Percentiles rank a stretch among this genome's conserved stretches.
Evolutionary conservation across 176 grass and related monocot genomes (phyloP).

Genomic region (Zea luxurians): DNA sequence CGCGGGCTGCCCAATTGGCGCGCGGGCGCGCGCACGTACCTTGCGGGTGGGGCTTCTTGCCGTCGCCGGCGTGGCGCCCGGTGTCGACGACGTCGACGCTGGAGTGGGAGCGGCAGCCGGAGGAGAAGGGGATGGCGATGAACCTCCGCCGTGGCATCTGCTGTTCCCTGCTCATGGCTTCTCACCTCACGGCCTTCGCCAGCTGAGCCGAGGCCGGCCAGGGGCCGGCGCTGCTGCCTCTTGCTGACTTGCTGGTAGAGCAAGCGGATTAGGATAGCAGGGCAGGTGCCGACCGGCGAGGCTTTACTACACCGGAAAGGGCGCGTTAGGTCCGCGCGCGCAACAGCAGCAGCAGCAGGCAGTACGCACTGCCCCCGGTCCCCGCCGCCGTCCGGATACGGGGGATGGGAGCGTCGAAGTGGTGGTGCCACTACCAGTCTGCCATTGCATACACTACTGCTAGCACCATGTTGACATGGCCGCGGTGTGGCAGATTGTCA

Average conservation of each 20-base stretch:
- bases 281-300: background rate
- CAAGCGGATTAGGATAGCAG: background rate
- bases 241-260: background rate
- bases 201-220: background rate
- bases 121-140: slow-evolving; percentile 81
- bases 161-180: slow-evolving; percentile 48
- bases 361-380: background rate
- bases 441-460: slow-evolving; percentile 13
- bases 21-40: slow-evolving; percentile 28
- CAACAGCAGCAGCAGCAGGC: background rate
- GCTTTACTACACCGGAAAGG: slow-evolving; percentile 8
- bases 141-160: slow-evolving; percentile 45
- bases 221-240: background rate
- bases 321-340: slow-evolving; percentile 18
- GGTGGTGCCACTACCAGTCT: slow-evolving; percentile 1
- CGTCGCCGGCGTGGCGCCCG: slow-evolving; percentile 22
- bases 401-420: background rate
- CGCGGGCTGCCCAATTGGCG: background rate
- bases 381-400: background rate
- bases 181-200: background rate
- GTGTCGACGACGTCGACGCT: slow-evolving; percentile 65
- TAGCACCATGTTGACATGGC: slow-evolving; percentile 10
- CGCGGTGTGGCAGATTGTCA: background rate
- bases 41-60: slow-evolving; percentile 37
- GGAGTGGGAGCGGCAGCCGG: slow-evolving; percentile 61